phyloP scores from a whole-genome alignment of 2,329 filamentous ascomycete species.

The Fusarium sp. region DNA sequence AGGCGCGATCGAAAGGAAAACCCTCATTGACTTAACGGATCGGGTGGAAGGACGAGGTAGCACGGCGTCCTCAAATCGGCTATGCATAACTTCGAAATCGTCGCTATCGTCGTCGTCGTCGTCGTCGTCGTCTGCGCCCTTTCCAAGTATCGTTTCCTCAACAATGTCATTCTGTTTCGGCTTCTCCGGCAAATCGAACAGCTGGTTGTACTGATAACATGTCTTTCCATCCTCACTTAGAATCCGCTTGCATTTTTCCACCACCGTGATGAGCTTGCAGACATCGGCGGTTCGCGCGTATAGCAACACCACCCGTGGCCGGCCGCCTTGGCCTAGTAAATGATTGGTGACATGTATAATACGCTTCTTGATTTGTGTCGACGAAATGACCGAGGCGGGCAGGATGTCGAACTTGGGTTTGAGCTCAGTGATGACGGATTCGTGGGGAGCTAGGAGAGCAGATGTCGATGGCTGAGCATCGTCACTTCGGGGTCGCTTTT shows the following conservation, averaged over 20 bases:
- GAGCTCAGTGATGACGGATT: conserved; percentile 61
- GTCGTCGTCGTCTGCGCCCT: conserved; percentile 31
- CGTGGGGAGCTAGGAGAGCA: conserved; percentile 57
- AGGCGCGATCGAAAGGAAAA: conserved; percentile 70
- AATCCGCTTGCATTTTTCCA: conserved; percentile 75
- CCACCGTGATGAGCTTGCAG: conserved; percentile 77
- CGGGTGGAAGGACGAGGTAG: conserved; percentile 62
- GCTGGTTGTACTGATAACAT: conserved; percentile 72
- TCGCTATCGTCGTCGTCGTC: conserved; percentile 54
- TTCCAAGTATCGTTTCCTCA: conserved; percentile 60
- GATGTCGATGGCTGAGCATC: conserved; percentile 21
- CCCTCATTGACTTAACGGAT: conserved; percentile 68
- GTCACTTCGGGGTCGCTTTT: conserved; percentile 16
- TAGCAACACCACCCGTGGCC: conserved; percentile 60
- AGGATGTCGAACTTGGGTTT: conserved; percentile 65
- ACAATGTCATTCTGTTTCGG: conserved; percentile 54
- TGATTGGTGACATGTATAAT: conserved; percentile 63
- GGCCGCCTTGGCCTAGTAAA: conserved; percentile 53
- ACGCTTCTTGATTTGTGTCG: conserved; percentile 71
- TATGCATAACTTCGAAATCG: conserved; percentile 71
- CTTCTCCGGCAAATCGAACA: conserved; percentile 63
- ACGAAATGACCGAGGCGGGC: conserved; percentile 70
- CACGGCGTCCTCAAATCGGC: conserved; percentile 69
- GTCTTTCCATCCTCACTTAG: conserved; percentile 62
- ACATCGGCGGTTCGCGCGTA: conserved; percentile 67